Evolutionary conservation across 2,329 filamentous ascomycete genomes (phyloP), one percentile per base, ranked within the genome.

Genomic region (Scedosporium dehoogii): DNA sequence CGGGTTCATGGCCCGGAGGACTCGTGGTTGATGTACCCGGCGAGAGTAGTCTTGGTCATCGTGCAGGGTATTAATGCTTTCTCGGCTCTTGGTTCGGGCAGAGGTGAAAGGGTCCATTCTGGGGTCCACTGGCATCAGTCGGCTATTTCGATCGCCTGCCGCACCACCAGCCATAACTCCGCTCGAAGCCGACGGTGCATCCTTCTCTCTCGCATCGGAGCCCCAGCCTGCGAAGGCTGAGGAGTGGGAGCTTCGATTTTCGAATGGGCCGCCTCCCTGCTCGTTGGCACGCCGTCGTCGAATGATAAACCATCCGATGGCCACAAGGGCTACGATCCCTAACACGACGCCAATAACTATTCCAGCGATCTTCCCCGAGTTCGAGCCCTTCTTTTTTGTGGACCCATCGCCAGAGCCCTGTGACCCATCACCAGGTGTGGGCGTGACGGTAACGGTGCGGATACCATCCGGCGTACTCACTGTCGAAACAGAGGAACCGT

Each of bases 11-110:
- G 84, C 84, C 66, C 85, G 78, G n/a, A 88, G 75, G 6, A 87
- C 82, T 68, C 81, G 76, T 9, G 80, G 78, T 53, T 79, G 74
- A 59, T 81, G 81, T 14, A 87, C 84, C 66, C 79, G 77, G 65
- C 85, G 76, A 46, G 85, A 87, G 69, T 88, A 88, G 66, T 88
- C 85, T 63, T 85, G 83, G 65, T 87, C 83, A 69, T 88, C 85
- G 63, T 81, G 81, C 4, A 88, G 73, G 1, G 85, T 87, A 66
- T 83, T 83, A 69, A 88, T 74, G 69, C 84, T 87, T 70, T 87
- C 85, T 64, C 80, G 80, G 67, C 84, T 87, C 70, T 81, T 81
- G 67, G 80, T 85, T 27, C 81, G 77, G 53, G 76, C 74, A 69
- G 86, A 87, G 12, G 86, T 74, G 65, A 82, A 85, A 0, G 85